A percentile compares a stretch with the other conserved stretches of the same genome.
phyloP scores from a whole-genome alignment of 2,329 filamentous ascomycete species.

The Tothia fuscella region DNA sequence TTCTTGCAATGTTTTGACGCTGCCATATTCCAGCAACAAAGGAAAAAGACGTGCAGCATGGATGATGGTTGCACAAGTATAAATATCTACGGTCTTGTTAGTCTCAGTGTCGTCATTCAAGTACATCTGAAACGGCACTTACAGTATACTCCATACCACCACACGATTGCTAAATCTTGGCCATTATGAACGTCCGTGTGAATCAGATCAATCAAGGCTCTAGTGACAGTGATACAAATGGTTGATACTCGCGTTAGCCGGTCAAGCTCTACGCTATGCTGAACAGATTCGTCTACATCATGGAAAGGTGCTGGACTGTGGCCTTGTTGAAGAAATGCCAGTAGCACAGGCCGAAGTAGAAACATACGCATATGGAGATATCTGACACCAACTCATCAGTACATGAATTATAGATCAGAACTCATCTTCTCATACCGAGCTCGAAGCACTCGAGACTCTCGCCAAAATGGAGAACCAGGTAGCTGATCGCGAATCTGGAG shows the following conservation, averaged over 20 bases:
- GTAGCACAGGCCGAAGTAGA: slow-evolving; percentile 1
- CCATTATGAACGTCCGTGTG: not conserved
- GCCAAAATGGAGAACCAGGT: not conserved
- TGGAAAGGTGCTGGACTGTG: not conserved
- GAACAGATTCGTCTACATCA: not conserved
- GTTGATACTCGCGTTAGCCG: not conserved
- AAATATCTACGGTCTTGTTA: not conserved
- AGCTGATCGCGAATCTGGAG: not conserved
- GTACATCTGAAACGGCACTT: not conserved
- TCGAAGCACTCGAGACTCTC: not conserved
- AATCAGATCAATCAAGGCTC: not conserved
- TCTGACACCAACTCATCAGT: not conserved
- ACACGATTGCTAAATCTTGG: not conserved
- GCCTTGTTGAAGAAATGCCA: not conserved
- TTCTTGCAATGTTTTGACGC: not conserved
- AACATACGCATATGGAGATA: slow-evolving; percentile 4
- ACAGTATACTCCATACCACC: slow-evolving; percentile 6
- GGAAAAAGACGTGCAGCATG: not conserved
- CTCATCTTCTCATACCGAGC: not conserved
- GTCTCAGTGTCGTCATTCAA: not conserved
- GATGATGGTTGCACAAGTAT: slow-evolving; percentile 2
- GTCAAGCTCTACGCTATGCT: not conserved
- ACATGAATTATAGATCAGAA: not conserved
- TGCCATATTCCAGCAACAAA: not conserved
- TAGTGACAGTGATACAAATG: not conserved